Evolutionary conservation across 208 protist genomes (phyloP).

Genomic region (Porcisia hertigi): DNA sequence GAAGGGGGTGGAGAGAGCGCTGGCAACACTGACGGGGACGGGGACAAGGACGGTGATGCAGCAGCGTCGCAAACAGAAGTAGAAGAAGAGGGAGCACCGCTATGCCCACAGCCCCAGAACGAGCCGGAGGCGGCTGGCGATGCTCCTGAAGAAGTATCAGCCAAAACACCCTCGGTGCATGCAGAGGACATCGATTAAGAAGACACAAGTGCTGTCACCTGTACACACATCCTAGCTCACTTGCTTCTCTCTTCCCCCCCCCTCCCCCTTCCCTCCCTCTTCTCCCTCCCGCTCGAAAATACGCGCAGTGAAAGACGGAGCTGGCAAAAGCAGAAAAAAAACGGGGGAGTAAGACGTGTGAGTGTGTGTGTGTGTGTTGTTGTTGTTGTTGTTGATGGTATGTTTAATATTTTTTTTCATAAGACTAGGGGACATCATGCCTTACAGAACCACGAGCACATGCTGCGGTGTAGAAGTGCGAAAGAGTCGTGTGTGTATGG

Average conservation of each 20-base stretch:
- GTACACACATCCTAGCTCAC: too few relatives aligned
- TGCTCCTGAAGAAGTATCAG: slow-evolving; percentile 1
- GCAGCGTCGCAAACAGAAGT: background rate
- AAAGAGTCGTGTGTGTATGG: too few relatives aligned
- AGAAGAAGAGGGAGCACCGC: background rate
- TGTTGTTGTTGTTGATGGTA: background rate
- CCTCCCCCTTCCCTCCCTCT: background rate
- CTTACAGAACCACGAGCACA: too few relatives aligned
- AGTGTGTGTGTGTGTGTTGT: slow-evolving; percentile 1
- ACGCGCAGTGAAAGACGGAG: background rate
- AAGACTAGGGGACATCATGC: too few relatives aligned
- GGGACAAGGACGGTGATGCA: background rate
- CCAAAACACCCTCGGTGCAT: background rate
- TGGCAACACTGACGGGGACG: background rate
- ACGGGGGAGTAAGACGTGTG: background rate
- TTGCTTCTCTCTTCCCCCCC: background rate
- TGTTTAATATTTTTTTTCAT: too few relatives aligned
- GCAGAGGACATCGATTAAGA: slow-evolving; percentile 25
- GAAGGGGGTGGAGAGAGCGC: slow-evolving; percentile 2
- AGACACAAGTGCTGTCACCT: background rate
- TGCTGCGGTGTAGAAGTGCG: too few relatives aligned
- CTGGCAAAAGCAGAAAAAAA: background rate
- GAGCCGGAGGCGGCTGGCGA: background rate
- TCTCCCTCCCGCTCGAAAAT: background rate
- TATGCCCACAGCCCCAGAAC: background rate